A percentile compares a stretch with the other conserved stretches of the same genome.
phyloP scores from a whole-genome alignment of 2,329 filamentous ascomycete species.

The Microdochium paspali region DNA sequence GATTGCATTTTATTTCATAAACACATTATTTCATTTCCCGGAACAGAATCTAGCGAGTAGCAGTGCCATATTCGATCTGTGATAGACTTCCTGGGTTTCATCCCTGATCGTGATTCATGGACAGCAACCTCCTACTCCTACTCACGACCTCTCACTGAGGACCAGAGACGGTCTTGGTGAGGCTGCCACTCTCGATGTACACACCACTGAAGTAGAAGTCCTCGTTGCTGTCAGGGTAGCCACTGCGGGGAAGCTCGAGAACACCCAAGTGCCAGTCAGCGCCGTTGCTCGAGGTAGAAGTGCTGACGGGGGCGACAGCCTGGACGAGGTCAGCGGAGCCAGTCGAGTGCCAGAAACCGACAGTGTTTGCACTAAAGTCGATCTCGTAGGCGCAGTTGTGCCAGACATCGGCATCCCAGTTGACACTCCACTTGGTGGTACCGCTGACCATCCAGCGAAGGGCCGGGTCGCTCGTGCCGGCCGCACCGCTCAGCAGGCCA shows the following conservation, averaged over 20 bases:
- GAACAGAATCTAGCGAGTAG: too few relatives aligned
- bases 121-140: too few relatives aligned
- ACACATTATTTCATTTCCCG: too few relatives aligned
- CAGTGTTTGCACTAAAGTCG: slow-evolving; percentile 52
- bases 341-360: slow-evolving; percentile 63
- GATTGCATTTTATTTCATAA: too few relatives aligned
- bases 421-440: slow-evolving; percentile 50
- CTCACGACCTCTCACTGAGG: slow-evolving; percentile 4
- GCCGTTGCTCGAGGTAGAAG: slow-evolving; percentile 55
- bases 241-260: slow-evolving; percentile 50
- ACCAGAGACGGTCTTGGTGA: slow-evolving; percentile 22
- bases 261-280: slow-evolving; percentile 66
- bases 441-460: slow-evolving; percentile 57
- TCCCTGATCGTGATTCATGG: too few relatives aligned
- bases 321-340: slow-evolving; percentile 46
- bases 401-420: slow-evolving; percentile 56
- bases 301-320: slow-evolving; percentile 50
- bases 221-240: slow-evolving; percentile 44
- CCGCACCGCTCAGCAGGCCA: slow-evolving; percentile 45
- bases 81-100: too few relatives aligned
- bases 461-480: slow-evolving; percentile 35
- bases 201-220: slow-evolving; percentile 66
- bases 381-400: slow-evolving; percentile 71
- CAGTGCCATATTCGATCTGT: too few relatives aligned
- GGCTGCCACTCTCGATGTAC: slow-evolving; percentile 53